Base-by-base conservation (phyloP, 2,329 filamentous ascomycete species). In the Exophiala calicioides region DNA sequence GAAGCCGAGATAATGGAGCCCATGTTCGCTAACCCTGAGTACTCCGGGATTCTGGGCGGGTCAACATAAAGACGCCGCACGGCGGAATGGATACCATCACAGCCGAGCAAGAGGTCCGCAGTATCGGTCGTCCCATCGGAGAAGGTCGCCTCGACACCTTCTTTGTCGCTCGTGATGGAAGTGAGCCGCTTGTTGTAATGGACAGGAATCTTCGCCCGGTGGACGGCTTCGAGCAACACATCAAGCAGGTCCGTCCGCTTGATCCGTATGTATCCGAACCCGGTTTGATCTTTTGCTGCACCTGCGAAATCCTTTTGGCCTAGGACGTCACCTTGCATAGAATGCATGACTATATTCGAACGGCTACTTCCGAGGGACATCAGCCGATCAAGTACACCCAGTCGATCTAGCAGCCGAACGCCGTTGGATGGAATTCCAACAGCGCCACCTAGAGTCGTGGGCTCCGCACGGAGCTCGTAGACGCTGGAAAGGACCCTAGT, bases 351-450 rank as follows among this genome's bases (percentile, higher is more conserved):
- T 0, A 80, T 65, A 1, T 63, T 65, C 2, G 77, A 69, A 47
- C 79, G 78, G n/a, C 73, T 67, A 61, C 71, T 78, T 33, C 72
- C 74, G 6, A 70, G 65, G 0, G 24, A 27, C 24, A 64, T 52
- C 5, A 64, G 61, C 3, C 66, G 65, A 1, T 67, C 35, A 53
- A 78, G 78, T 1, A 80, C 64, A 0, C 68, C 72, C 0, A 82
- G 60, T 0, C 57, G 59, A 50, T 81, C 73, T 0, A 83, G 68
- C 24, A 81, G 66, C 3, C 69, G 68, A 1, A 82, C 68, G 0
- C 77, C 76, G 39, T 82, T 82, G 4, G 79, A 78, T 0, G 77
- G 78, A 4, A 82, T 70, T 72, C 80, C 78, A 18, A 82, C 66
- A 1, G 75, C 77, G 3, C 79, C 79, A 15, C 75, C 74, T 15